Percentiles rank a stretch among this genome's conserved stretches.
Evolutionary conservation across 179 eudicot genomes (phyloP).

Genomic region (Silene coronaria): DNA sequence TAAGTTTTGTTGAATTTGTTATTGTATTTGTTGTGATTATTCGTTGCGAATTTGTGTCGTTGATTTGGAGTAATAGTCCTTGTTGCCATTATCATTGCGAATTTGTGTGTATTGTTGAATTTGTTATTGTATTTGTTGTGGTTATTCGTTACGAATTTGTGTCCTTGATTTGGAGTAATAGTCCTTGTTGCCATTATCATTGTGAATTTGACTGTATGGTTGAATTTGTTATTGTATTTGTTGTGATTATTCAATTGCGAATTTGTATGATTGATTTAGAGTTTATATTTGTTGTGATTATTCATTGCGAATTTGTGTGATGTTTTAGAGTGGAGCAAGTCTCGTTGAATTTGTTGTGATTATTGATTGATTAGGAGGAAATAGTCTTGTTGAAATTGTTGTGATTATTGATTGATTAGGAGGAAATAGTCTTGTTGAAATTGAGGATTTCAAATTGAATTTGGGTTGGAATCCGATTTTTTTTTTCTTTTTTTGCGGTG

Average conservation of each 20-base stretch:
- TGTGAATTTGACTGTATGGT: background rate
- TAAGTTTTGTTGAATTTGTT: background rate
- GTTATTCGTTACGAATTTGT: background rate
- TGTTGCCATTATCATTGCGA: conserved; percentile 7
- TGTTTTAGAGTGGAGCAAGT: background rate
- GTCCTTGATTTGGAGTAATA: background rate
- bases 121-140: background rate
- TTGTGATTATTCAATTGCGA: conserved; percentile 6
- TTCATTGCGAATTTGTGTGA: background rate
- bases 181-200: background rate
- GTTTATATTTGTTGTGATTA: background rate
- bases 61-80: background rate
- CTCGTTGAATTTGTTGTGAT: background rate
- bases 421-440: background rate
- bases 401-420: too few relatives aligned
- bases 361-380: background rate
- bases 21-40: background rate
- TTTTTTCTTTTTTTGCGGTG: background rate
- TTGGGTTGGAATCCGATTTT: background rate
- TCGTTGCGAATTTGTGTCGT: background rate
- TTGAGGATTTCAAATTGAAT: background rate
- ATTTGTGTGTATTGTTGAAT: background rate
- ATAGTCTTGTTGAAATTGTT: background rate
- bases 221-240: background rate
- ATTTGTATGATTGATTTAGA: background rate